A percentile compares a stretch with the other conserved stretches of the same genome.
Evolutionary conservation across 345 rosid genomes (phyloP).

Genomic region (Cochlearia excelsa): DNA sequence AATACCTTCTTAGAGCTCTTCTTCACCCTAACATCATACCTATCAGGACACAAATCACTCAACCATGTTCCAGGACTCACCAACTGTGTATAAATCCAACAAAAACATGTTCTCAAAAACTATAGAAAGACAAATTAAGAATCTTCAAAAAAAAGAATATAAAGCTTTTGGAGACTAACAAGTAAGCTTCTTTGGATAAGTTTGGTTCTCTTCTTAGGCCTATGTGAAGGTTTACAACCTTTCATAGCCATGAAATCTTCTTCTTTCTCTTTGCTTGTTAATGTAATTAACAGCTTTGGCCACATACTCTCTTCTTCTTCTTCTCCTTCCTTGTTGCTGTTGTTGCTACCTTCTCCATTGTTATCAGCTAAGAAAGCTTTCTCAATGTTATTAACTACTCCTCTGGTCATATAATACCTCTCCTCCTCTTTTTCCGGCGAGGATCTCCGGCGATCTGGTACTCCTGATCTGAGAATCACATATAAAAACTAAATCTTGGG

Average conservation of each 20-base stretch:
- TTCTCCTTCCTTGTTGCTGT: background rate
- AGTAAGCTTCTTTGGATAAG: conserved; percentile 78
- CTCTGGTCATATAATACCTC: conserved; percentile 71
- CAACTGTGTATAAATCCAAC: conserved; percentile 43
- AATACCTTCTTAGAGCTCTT: conserved; percentile 81
- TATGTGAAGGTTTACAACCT: conserved; percentile 87
- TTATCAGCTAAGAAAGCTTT: conserved; percentile 47
- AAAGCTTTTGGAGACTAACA: conserved; percentile 37
- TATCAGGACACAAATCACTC: conserved; percentile 77
- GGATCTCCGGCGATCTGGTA: conserved; percentile 40
- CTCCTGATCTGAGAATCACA: conserved; percentile 39
- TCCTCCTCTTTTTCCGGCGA: conserved; percentile 82
- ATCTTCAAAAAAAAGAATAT: background rate
- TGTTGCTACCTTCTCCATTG: conserved; percentile 48
- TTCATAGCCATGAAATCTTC: conserved; percentile 95
- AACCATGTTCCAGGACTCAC: conserved; percentile 93
- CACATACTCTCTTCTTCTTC: conserved; percentile 44
- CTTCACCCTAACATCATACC: conserved; percentile 90
- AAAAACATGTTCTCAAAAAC: background rate
- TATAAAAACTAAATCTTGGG: background rate
- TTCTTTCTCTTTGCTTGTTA: conserved; percentile 88
- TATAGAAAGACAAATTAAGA: background rate
- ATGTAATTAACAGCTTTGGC: conserved; percentile 64
- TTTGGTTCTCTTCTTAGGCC: conserved; percentile 90
- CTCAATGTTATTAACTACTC: conserved; percentile 60